Evolutionary conservation across 768 basidiomycete genomes (phyloP).

Genomic region (Cantharellus cinnabarinus): DNA sequence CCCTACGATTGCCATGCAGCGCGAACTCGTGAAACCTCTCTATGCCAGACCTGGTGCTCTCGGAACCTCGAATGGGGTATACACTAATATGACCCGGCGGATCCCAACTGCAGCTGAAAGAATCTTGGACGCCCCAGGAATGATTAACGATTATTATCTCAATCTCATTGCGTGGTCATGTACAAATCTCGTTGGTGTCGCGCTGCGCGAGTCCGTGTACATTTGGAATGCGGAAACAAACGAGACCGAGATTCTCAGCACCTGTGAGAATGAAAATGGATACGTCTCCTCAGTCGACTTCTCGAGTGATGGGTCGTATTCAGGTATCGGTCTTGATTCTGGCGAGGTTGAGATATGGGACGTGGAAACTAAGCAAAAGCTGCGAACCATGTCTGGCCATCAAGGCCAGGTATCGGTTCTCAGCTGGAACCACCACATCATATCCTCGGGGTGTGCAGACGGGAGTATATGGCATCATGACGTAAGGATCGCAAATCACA

Average conservation of each 20-base stretch:
- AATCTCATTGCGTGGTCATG: conserved; percentile 83
- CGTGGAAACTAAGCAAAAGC: conserved; percentile 49
- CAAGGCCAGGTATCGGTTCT: conserved; percentile 65
- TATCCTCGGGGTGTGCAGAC: conserved; percentile 77
- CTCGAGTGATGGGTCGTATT: conserved; percentile 58
- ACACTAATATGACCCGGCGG: conserved; percentile 52
- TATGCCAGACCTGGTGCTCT: conserved; percentile 45
- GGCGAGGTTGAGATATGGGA: conserved; percentile 96
- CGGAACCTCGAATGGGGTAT: conserved; percentile 39
- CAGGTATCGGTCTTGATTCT: conserved; percentile 59
- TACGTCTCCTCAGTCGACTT: conserved; percentile 65
- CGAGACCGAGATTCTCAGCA: conserved; percentile 53
- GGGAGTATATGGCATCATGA: conserved; percentile 96
- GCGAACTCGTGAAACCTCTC: conserved; percentile 54
- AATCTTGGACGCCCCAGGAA: conserved; percentile 85
- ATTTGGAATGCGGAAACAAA: conserved; percentile 91
- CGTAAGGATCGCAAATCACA: conserved; percentile 69
- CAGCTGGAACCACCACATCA: conserved; percentile 71
- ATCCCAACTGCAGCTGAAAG: conserved; percentile 76
- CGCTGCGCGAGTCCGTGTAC: conserved; percentile 68
- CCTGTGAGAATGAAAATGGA: conserved; percentile 44
- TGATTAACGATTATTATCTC: conserved; percentile 82
- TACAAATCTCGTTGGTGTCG: conserved; percentile 76
- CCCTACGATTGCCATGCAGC: conserved; percentile 51
- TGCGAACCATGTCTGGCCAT: conserved; percentile 85